Conservation (phyloP, 495 filamentous ascomycete genomes). For the Chaetomium cochliodes region DNA sequence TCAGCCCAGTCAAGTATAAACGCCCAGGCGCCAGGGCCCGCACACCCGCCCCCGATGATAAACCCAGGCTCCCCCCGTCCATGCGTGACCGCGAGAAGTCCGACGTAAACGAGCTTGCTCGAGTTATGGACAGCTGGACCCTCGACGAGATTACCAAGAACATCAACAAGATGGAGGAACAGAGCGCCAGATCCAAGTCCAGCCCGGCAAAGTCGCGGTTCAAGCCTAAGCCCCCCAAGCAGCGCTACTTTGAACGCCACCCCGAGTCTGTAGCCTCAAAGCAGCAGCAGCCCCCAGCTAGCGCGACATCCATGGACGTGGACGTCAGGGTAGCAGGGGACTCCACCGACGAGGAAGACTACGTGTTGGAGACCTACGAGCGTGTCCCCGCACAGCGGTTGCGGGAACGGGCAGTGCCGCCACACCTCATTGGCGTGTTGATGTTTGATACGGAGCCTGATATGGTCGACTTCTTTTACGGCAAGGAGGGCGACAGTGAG, state of each 20-base stretch:
- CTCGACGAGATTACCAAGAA: constrained; percentile 50
- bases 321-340: constrained; percentile 26
- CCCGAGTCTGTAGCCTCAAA: constrained; percentile 36
- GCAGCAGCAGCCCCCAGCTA: neutral
- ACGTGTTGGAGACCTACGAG: constrained; percentile 55
- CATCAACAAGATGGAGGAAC: constrained; percentile 38
- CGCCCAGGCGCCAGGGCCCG: constrained; percentile 27
- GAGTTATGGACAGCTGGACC: constrained; percentile 51
- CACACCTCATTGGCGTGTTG: constrained; percentile 48
- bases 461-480: constrained; percentile 51
- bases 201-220: constrained; percentile 34
- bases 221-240: constrained; percentile 47
- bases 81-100: constrained; percentile 38
- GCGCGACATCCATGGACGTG: constrained; percentile 23
- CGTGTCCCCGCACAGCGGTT: constrained; percentile 50
- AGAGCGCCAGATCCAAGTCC: constrained; percentile 30
- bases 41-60: constrained; percentile 4
- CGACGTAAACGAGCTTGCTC: constrained; percentile 46
- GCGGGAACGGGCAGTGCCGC: constrained; percentile 36
- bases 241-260: constrained; percentile 51
- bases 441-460: constrained; percentile 54
- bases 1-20: constrained; percentile 24
- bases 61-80: constrained; percentile 43
- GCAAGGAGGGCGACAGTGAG: constrained; percentile 45
- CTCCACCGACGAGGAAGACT: constrained; percentile 49